Evolutionary conservation across 148 eudicot species (phyloP).

Genomic region (Chenopodium quinoa): DNA sequence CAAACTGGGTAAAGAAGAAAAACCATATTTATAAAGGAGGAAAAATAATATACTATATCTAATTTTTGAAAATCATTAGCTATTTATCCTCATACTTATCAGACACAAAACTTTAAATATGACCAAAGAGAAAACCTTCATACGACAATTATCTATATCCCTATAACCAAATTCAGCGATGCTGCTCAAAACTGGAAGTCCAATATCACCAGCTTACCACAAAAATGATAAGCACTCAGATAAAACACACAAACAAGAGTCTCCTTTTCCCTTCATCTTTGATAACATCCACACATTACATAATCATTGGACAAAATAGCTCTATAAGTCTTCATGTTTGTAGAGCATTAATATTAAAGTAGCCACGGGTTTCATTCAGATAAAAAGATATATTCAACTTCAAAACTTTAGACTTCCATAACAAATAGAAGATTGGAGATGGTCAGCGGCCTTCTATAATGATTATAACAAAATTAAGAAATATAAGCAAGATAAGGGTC

Average conservation of each 20-base stretch:
- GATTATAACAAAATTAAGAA: too few species aligned
- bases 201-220: too few species aligned
- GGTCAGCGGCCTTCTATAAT: too few species aligned
- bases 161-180: neutral
- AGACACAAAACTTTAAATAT: neutral
- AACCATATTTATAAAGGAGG: too few species aligned
- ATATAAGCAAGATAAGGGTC: too few species aligned
- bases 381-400: neutral
- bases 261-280: neutral
- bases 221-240: neutral
- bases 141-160: neutral
- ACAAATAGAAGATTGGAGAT: neutral
- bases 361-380: neutral
- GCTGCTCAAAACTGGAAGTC: too few species aligned
- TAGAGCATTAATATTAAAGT: neutral
- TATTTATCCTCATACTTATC: neutral
- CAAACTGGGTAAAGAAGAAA: neutral
- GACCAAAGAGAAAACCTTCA: neutral
- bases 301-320: neutral
- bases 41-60: too few species aligned
- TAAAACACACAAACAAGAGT: neutral
- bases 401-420: neutral
- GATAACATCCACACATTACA: neutral
- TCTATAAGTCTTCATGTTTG: neutral
- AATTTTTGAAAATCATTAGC: too few species aligned